Evolutionary conservation across 2,329 filamentous ascomycete species (phyloP).

Genomic region (Mycosphaerella sp.): DNA sequence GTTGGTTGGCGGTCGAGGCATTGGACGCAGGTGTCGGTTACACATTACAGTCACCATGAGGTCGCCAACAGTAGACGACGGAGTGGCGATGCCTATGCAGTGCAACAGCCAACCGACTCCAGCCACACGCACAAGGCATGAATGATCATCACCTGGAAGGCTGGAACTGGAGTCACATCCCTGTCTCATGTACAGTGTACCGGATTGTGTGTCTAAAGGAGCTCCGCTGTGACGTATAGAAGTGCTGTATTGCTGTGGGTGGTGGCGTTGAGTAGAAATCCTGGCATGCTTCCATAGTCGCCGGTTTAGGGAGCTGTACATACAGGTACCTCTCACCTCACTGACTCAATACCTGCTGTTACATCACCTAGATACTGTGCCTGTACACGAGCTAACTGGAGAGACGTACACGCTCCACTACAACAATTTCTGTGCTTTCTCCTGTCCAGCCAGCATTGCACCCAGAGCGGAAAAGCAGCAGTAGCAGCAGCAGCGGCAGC

Average conservation of each 20-base stretch:
- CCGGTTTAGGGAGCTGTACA: not conserved
- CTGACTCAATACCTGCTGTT: not conserved
- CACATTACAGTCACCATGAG: not conserved
- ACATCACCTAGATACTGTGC: not conserved
- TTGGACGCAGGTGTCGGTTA: not conserved
- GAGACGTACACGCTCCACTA: too few relatives aligned
- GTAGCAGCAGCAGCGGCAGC: too few relatives aligned
- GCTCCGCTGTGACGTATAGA: slow-evolving; percentile 10
- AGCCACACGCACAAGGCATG: slow-evolving; percentile 2
- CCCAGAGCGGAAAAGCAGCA: not conserved
- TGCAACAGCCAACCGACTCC: slow-evolving; percentile 5
- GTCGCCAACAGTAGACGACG: not conserved
- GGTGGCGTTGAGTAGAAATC: slow-evolving; percentile 5
- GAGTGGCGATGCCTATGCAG: slow-evolving; percentile 3
- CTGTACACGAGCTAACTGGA: too few relatives aligned
- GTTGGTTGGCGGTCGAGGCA: not conserved
- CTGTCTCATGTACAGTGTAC: slow-evolving; percentile 5
- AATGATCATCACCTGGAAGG: not conserved
- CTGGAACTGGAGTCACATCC: not conserved
- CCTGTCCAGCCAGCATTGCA: not conserved
- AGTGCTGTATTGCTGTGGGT: too few relatives aligned
- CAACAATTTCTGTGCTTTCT: too few relatives aligned
- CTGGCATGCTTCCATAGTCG: slow-evolving; percentile 4
- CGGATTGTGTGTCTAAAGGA: slow-evolving; percentile 2
- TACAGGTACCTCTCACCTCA: not conserved